Percentiles rank a stretch among this genome's conserved stretches.
Conservation (phyloP, 2,329 filamentous ascomycete species). For the Fusarium concolor region DNA sequence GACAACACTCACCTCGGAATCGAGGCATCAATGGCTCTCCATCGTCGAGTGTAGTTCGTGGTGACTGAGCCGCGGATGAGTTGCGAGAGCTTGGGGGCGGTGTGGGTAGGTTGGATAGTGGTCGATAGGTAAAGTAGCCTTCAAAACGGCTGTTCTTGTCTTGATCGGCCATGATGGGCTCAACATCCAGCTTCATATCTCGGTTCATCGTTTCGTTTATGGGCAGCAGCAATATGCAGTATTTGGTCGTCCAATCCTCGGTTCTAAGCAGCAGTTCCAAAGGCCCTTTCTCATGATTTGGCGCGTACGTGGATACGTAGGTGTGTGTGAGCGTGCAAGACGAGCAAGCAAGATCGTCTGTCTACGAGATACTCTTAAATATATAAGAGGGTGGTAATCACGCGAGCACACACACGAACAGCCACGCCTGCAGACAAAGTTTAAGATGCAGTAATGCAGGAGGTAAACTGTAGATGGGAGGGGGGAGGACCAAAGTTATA, state of each 20-base stretch:
- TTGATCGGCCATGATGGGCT: slow-evolving; percentile 26
- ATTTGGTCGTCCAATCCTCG: slow-evolving; percentile 38
- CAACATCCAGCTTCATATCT: slow-evolving; percentile 36
- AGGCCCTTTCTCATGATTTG: slow-evolving; percentile 43
- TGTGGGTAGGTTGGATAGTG: slow-evolving; percentile 75
- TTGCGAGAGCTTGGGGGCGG: slow-evolving; percentile 67
- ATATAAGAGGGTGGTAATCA: slow-evolving; percentile 39
- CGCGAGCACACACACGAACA: slow-evolving; percentile 43
- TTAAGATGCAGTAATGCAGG: slow-evolving; percentile 27
- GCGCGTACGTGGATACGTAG: slow-evolving; percentile 22
- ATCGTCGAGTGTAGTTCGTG: slow-evolving; percentile 57
- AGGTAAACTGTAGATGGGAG: slow-evolving; percentile 18
- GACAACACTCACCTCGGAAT: slow-evolving; percentile 52
- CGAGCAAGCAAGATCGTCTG: slow-evolving; percentile 24
- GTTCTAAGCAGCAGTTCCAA: slow-evolving; percentile 36
- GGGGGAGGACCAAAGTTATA: slow-evolving; percentile 42
- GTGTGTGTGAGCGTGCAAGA: slow-evolving; percentile 20
- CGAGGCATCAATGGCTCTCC: slow-evolving; percentile 56
- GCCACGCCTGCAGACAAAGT: slow-evolving; percentile 37
- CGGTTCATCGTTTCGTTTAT: slow-evolving; percentile 38
- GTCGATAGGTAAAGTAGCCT: slow-evolving; percentile 73
- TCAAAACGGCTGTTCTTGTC: slow-evolving; percentile 47
- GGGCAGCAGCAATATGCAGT: slow-evolving; percentile 13
- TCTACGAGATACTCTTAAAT: slow-evolving; percentile 38
- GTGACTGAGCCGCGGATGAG: slow-evolving; percentile 59